phyloP scores from a whole-genome alignment of 1,139 yeast species.

The Candida anutae region DNA sequence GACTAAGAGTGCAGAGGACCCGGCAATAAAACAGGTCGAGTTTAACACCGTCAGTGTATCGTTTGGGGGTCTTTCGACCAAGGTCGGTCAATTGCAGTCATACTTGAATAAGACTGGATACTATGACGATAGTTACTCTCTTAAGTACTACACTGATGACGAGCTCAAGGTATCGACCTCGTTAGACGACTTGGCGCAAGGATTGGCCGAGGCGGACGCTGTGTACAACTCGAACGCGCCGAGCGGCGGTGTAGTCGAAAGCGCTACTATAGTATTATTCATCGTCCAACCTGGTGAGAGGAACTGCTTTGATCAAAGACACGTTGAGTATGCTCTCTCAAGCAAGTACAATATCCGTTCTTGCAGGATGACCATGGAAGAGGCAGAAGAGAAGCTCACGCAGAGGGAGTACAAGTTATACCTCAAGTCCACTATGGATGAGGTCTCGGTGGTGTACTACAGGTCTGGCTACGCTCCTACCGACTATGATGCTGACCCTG shows the following conservation, averaged over 20 bases:
- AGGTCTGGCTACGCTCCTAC: slow-evolving; percentile 83
- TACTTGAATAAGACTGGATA: slow-evolving; percentile 52
- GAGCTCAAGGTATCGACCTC: slow-evolving; percentile 67
- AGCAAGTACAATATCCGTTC: slow-evolving; percentile 50
- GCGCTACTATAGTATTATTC: slow-evolving; percentile 55
- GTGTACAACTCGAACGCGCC: slow-evolving; percentile 38
- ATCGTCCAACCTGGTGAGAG: slow-evolving; percentile 82
- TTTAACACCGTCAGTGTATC: slow-evolving; percentile 94
- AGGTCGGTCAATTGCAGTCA: slow-evolving; percentile 69
- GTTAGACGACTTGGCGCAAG: slow-evolving; percentile 52
- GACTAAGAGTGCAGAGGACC: slow-evolving; percentile 20
- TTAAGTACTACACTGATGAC: slow-evolving; percentile 34
- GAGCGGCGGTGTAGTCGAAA: slow-evolving; percentile 6
- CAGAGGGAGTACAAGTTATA: slow-evolving; percentile 37
- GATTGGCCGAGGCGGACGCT: slow-evolving; percentile 59
- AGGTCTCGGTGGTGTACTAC: slow-evolving; percentile 81
- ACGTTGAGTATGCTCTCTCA: slow-evolving; percentile 64
- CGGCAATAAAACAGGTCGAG: slow-evolving; percentile 79
- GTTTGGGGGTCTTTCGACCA: slow-evolving; percentile 82
- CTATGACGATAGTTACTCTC: slow-evolving; percentile 31
- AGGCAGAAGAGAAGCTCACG: slow-evolving; percentile 39
- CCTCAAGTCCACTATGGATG: slow-evolving; percentile 50
- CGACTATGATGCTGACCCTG: slow-evolving; percentile 50
- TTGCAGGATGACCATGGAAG: slow-evolving; percentile 59
- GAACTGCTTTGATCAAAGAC: slow-evolving; percentile 86